phyloP scores from a whole-genome alignment of 2,329 filamentous ascomycete genomes.

The Mycosphaerella sp. region DNA sequence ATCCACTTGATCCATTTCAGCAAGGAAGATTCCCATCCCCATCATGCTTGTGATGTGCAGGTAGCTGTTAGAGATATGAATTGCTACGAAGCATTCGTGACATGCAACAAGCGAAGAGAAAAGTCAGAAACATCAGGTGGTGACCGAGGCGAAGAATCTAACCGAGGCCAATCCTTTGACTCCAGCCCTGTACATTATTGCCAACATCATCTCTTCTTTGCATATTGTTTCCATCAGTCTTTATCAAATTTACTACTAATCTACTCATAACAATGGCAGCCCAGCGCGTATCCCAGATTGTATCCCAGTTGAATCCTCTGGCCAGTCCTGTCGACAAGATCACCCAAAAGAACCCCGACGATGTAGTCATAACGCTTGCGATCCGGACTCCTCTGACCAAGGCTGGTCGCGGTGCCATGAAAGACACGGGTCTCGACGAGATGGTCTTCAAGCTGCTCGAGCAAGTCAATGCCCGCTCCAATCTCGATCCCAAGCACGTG shows the following conservation, averaged over 20 bases:
- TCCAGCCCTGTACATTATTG: no score
- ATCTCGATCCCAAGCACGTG: slow-evolving; percentile 32
- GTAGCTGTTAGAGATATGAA: no score
- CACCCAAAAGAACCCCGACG: slow-evolving; percentile 68
- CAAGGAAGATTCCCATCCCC: no score
- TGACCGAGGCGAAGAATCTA: no score
- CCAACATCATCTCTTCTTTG: no score
- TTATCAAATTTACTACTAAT: not conserved
- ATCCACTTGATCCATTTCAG: no score
- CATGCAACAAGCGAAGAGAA: no score
- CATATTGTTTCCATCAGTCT: not conserved
- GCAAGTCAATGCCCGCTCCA: slow-evolving; percentile 38
- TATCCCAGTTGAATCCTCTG: slow-evolving; percentile 16
- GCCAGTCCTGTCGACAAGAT: slow-evolving; percentile 18
- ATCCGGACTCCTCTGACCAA: slow-evolving; percentile 85
- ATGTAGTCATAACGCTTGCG: slow-evolving; percentile 92
- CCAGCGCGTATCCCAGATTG: slow-evolving; percentile 15
- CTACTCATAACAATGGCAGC: slow-evolving; percentile 3
- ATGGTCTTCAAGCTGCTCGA: slow-evolving; percentile 77
- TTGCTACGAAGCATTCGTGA: no score
- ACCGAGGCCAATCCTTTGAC: no score
- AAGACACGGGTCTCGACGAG: slow-evolving; percentile 86
- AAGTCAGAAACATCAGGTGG: no score
- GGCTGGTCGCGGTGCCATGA: slow-evolving; percentile 85
- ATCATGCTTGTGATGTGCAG: no score